phyloP scores from a whole-genome alignment of 2,329 filamentous ascomycete genomes.

The Stachybotrys chartarum region DNA sequence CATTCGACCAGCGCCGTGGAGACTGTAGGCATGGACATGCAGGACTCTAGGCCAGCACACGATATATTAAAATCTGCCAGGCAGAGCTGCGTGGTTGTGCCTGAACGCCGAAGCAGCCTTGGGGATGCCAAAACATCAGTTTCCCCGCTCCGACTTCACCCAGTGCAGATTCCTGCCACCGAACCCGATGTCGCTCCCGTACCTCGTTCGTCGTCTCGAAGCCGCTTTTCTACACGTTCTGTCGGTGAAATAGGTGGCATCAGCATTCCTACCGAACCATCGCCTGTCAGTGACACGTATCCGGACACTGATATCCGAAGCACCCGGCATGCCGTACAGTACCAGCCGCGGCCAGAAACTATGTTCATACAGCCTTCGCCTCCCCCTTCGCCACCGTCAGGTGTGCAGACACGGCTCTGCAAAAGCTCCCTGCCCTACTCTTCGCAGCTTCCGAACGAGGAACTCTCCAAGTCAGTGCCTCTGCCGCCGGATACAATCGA shows the following conservation, averaged over 20 bases:
- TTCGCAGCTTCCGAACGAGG: constrained; percentile 22
- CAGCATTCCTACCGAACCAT: neutral
- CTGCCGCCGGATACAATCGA: constrained; percentile 47
- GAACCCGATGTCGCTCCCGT: neutral
- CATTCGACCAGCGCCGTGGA: neutral
- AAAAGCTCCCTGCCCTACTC: constrained; percentile 20
- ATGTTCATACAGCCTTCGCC: constrained; percentile 23
- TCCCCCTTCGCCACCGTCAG: constrained; percentile 25
- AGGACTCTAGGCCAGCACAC: neutral
- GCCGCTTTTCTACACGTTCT: neutral
- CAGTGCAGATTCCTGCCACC: neutral
- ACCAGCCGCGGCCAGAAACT: constrained; percentile 9
- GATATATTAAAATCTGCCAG: neutral
- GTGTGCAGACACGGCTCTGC: constrained; percentile 28
- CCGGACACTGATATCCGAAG: constrained; percentile 6
- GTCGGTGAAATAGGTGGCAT: neutral
- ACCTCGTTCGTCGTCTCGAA: neutral
- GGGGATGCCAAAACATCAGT: neutral
- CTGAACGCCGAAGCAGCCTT: neutral
- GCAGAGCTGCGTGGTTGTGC: neutral
- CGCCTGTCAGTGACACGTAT: constrained; percentile 4
- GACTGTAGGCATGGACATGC: neutral
- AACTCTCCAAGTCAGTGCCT: constrained; percentile 33
- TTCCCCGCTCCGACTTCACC: neutral
- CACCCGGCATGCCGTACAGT: constrained; percentile 1